A percentile compares a stretch with the other conserved stretches of the same genome.
phyloP scores from a whole-genome alignment of 176 grass and related monocot species.

The Juncus effusus region DNA sequence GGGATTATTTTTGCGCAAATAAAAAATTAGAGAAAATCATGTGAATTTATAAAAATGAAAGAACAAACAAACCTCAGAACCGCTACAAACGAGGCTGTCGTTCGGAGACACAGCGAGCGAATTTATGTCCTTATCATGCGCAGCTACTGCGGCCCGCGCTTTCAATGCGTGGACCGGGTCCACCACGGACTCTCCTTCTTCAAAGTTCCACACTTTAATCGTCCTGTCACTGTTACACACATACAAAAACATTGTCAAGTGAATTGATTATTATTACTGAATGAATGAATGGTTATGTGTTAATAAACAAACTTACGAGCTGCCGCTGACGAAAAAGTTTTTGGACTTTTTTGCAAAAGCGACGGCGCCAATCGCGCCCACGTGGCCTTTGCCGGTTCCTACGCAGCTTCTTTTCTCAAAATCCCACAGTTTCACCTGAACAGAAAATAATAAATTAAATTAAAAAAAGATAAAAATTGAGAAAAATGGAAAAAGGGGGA shows the following conservation, averaged over 20 bases:
- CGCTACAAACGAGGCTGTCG: constrained; percentile 88
- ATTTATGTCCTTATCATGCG: constrained; percentile 98
- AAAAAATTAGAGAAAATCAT: background rate
- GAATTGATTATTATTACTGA: background rate
- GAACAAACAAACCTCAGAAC: constrained; percentile 56
- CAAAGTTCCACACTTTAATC: constrained; percentile 84
- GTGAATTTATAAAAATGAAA: constrained; percentile 11
- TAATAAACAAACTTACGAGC: constrained; percentile 51
- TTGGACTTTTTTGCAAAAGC: constrained; percentile 84
- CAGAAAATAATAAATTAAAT: background rate
- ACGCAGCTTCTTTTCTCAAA: constrained; percentile 66
- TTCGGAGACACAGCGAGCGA: constrained; percentile 77
- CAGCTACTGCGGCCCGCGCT: constrained; percentile 80
- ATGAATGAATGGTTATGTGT: background rate
- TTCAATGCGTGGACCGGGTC: constrained; percentile 56
- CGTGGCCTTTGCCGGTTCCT: constrained; percentile 77
- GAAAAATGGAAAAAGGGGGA: background rate
- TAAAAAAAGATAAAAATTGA: background rate
- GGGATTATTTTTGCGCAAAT: no score
- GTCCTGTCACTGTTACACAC: constrained; percentile 56
- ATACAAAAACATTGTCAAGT: background rate
- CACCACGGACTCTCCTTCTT: constrained; percentile 36
- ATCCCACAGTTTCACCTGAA: constrained; percentile 82
- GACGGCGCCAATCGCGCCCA: constrained; percentile 82
- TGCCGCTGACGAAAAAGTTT: constrained; percentile 84